Evolutionary conservation across 345 rosid species (phyloP), one percentile per base, ranked within the genome.

Genomic region (Syzygium grande): DNA sequence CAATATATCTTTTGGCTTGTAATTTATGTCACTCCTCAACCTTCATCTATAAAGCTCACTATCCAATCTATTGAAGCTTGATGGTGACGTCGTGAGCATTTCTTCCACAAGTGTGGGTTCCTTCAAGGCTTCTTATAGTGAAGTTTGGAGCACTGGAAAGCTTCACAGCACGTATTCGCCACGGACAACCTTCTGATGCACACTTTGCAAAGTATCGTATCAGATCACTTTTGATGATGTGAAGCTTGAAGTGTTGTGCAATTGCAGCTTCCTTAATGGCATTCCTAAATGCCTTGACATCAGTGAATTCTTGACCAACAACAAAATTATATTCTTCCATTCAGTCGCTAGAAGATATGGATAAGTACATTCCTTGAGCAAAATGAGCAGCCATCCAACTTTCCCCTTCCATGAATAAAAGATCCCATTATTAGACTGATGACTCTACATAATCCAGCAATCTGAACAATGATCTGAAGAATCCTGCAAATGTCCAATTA

Each of bases 11-110:
- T 94, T 94, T 29, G 95, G 96, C 85, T 94, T 94, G 92, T 92
- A 94, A 79, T 91, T 90, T 43, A 89, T 88, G 88, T 92, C 88
- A 89, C 91, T 90, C 65, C 93, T 87, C 27, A 94, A 86, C 41
- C 93, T 85, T 92, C 93, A 89, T 92, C 94, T 21, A 92, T 92
- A 73, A 92, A 94, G 84, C 89, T 91, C 85, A 92, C 96, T 87
- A 92, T 91, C 96, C 96, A 93, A 90, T 92, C 94, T 23, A 94
- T 92, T 52, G 94, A 93, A 56, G 95, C 96, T 78, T 94, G 94
- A 88, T 94, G 95, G 65, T 94, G 96, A 53, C 93, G 43, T 91
- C 90, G 68, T 92, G 93, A 19, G 94, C 92, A 87, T 90, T 92
- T 90, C 84, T 90, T 59, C 92, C 94, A 46, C 94, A 93, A 43